Evolutionary conservation across 768 basidiomycete genomes (phyloP).

Genomic region (Cantharellus anzutake): DNA sequence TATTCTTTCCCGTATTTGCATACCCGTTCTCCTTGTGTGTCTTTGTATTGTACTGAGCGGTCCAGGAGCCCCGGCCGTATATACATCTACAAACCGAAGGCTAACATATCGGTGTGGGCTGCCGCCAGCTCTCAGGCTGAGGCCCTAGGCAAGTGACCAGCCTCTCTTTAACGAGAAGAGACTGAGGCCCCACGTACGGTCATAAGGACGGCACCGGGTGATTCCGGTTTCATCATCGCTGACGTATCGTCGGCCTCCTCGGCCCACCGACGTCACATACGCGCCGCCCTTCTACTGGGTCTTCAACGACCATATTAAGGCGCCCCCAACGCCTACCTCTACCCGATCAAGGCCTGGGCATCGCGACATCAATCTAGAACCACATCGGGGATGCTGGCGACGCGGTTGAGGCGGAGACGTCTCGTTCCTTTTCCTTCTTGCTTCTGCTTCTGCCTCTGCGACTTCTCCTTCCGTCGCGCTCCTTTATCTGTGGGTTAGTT

Average conservation of each 20-base stretch:
- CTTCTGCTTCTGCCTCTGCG: background rate
- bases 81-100: no score
- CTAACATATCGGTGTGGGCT: no score
- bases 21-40: no score
- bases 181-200: no score
- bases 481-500: background rate
- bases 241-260: slow-evolving; percentile 17
- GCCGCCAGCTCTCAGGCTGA: no score
- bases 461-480: background rate
- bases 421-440: background rate
- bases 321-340: background rate
- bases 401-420: background rate
- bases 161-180: no score
- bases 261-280: slow-evolving; percentile 19
- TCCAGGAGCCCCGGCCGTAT: no score
- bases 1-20: no score
- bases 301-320: slow-evolving; percentile 11
- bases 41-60: no score
- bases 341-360: background rate
- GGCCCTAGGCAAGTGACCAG: no score
- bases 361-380: no score
- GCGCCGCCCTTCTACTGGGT: slow-evolving; percentile 21
- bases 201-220: slow-evolving; percentile 16
- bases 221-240: slow-evolving; percentile 18
- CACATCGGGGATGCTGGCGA: no score